Evolutionary conservation across 2,329 filamentous ascomycete genomes (phyloP), one percentile per base, ranked within the genome.

Genomic region (Trichoderma polysporum): DNA sequence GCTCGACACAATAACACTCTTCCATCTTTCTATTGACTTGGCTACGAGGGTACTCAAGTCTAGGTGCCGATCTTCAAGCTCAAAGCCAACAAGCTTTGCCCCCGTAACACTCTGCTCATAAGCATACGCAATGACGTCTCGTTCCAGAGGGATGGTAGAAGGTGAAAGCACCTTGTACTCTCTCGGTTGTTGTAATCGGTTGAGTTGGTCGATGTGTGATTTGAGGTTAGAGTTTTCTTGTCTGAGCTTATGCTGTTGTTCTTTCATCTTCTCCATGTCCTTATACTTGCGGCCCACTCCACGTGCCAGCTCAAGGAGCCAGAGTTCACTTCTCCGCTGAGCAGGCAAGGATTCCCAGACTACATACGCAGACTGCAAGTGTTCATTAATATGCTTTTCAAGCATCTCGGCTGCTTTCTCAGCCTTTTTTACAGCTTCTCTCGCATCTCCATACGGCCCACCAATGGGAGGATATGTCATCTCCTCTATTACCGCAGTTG

Each of bases 331-430:
- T 61, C 85, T 84, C 25, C 86, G 83, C 39, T 86, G 84, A 2
- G 76, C 70, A 0, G 88, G 79, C 29, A 95, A 81, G 1, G 82
- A 82, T 60, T 86, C 86, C 94, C 94, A 98, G 49, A 92, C 90
- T 7, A 85, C 84, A 75, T 89, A 97, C 0, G 92, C 89, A 15
- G 89, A 87, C n/a, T 91, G 86, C 6, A 97, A 77, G 75, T 98
- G 94, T 67, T 90, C 85, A 47, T 86, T 82, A 35, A 94, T 86
- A 71, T 90, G 88, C 60, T 88, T 86, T 69, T 93, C 89, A 59
- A 94, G 84, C 31, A 81, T 78, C 70, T 83, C 86, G 49, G 82
- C 90, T 68, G 80, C 75, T 71, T 79, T 80, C 70, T 86, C 83
- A 0, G 83, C 84, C 59, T 77, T 82, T 58, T 79, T 81, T 1